Base-by-base conservation (phyloP, 192 early-diverging fungal species). In the Diversispora eburnea region DNA sequence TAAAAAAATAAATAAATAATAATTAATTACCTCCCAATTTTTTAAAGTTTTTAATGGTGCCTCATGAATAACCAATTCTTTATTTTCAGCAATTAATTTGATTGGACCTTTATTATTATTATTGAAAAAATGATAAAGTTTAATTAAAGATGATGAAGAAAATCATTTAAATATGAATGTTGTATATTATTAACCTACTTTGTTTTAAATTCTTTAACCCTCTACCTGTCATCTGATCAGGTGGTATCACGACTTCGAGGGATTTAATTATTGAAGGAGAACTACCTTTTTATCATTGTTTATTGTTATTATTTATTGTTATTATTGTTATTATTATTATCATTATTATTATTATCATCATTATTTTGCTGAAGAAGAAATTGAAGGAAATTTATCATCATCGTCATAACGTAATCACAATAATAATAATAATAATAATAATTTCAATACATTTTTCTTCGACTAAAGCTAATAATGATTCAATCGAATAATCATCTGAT, bases 401-500 rank as follows among this genome's bases (percentile, higher is more conserved):
- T 33, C 25, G 25, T 33, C 0, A 33, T 33, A 33, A 33, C 25
- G 25, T 33, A 33, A 33, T 46, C 13, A 67, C 3, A 67, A 49
- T 3, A 49, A 47, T 49, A 46, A 4, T 46, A 3, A 17, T 22
- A 49, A 19, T 70, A 19, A 57, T 70, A 19, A 46, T 5, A 56
- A n/a, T n/a, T n/a, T 59, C 4, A 12, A 42, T 68, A 87, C 82
- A 12, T 78, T 85, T 78, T 48, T 86, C 84, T 4, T 83, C 71
- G 8, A 87, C 73, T 51, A 96, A 76, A 5, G 82, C 79, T 19
- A 84, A 74, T 42, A 94, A 77, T 54, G 87, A 88, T 4, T 74
- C 75, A 0, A 85, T 79, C 5, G 91, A 91, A 80, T 96, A 97
- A 39, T 90, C 83, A 74, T 95, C 94, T 49, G 90, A 90, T 0